A percentile compares a stretch with the other conserved stretches of the same genome.
Evolutionary conservation across 2,329 filamentous ascomycete species (phyloP).

Genomic region (Calonectria hongkongensis): DNA sequence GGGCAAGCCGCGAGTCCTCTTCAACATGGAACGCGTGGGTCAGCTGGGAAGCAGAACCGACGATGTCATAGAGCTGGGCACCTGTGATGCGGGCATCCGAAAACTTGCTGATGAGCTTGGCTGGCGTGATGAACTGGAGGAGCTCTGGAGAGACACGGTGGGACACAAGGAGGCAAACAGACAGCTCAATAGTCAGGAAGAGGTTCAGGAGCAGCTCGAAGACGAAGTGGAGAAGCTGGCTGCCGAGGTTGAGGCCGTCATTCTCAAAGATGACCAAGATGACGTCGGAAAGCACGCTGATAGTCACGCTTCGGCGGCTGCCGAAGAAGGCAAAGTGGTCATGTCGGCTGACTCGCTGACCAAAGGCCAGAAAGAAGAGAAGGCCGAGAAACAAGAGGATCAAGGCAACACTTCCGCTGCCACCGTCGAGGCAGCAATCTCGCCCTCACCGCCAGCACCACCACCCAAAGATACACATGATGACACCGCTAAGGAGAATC

Average conservation of each 20-base stretch:
- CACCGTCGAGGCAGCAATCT: constrained; percentile 29
- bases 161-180: constrained; percentile 75
- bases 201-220: constrained; percentile 64
- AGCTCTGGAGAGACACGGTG: constrained; percentile 81
- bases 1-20: constrained; percentile 83
- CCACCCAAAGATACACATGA: constrained; percentile 1
- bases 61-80: constrained; percentile 88
- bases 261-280: constrained; percentile 54
- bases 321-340: not conserved
- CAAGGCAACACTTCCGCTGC: not conserved
- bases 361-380: not conserved
- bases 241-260: constrained; percentile 59
- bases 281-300: not conserved
- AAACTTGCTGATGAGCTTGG: constrained; percentile 87
- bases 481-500: constrained; percentile 5
- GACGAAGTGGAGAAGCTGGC: constrained; percentile 67
- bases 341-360: not conserved
- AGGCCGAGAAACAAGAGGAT: not conserved
- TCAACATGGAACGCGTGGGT: constrained; percentile 91
- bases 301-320: not conserved
- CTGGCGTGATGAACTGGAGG: constrained; percentile 90
- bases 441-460: constrained; percentile 23
- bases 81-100: constrained; percentile 88
- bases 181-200: constrained; percentile 61
- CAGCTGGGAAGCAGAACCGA: constrained; percentile 85